Evolutionary conservation across 2,329 filamentous ascomycete genomes (phyloP).

Genomic region (Alternaria gansuensis): DNA sequence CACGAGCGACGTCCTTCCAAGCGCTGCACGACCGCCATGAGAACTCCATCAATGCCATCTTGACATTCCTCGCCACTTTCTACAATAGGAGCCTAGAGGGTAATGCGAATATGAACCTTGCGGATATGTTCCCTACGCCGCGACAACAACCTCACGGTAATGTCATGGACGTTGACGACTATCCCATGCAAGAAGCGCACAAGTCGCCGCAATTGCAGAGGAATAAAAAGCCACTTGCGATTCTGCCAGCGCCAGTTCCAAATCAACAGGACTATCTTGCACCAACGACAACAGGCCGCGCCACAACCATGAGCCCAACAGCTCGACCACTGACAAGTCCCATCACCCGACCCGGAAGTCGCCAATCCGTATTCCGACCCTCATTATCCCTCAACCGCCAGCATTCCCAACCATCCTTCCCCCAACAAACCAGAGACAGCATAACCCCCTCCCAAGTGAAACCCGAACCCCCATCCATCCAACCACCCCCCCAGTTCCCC

Average conservation of each 20-base stretch:
- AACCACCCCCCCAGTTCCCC: slow-evolving; percentile 37
- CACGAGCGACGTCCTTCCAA: slow-evolving; percentile 88
- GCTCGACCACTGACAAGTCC: slow-evolving; percentile 41
- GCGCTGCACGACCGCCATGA: slow-evolving; percentile 95
- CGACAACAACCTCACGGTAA: slow-evolving; percentile 64
- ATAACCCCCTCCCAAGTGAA: slow-evolving; percentile 46
- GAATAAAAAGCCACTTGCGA: slow-evolving; percentile 48
- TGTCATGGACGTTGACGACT: slow-evolving; percentile 70
- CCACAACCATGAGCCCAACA: slow-evolving; percentile 45
- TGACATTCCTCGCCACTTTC: slow-evolving; percentile 95
- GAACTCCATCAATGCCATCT: slow-evolving; percentile 97
- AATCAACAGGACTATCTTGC: slow-evolving; percentile 39
- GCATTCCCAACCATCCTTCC: slow-evolving; percentile 23
- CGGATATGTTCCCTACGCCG: slow-evolving; percentile 82
- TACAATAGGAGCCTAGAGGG: slow-evolving; percentile 94
- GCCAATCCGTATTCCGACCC: slow-evolving; percentile 38
- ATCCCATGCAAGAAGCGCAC: slow-evolving; percentile 50
- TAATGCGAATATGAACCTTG: slow-evolving; percentile 78
- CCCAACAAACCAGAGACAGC: slow-evolving; percentile 22
- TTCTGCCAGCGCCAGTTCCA: slow-evolving; percentile 47
- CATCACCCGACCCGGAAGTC: slow-evolving; percentile 31
- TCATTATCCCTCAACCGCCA: slow-evolving; percentile 28
- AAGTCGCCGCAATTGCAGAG: slow-evolving; percentile 51
- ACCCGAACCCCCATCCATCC: slow-evolving; percentile 52
- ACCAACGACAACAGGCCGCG: slow-evolving; percentile 35